These are phyloP conservation scores for Debaryomyces coudertii DNA, from an alignment of 1,139 yeast genomes.

Conservation along the genomic window DNA sequence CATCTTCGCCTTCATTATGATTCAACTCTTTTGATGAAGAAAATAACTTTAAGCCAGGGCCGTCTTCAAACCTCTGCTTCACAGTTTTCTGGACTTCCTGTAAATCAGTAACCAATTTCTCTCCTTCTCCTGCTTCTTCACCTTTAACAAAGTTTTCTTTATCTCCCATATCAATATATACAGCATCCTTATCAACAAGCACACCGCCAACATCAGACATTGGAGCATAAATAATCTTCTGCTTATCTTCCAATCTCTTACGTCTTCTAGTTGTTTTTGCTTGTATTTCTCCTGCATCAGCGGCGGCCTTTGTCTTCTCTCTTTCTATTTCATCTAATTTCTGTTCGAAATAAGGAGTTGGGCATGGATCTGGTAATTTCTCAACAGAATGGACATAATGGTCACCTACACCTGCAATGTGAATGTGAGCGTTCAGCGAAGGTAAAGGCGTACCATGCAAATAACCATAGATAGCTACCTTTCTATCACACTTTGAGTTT, in stretches of 20 bases:
- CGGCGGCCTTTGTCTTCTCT: conserved; percentile 65
- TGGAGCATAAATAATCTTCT: conserved; percentile 94
- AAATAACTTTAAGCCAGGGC: conserved; percentile 76
- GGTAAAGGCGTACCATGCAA: conserved; percentile 92
- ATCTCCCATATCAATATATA: conserved; percentile 84
- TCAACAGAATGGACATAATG: conserved; percentile 74
- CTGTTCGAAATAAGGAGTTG: conserved; percentile 92
- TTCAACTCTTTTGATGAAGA: conserved; percentile 58
- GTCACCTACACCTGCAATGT: conserved; percentile 96
- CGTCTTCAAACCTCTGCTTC: conserved; percentile 61
- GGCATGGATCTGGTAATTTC: conserved; percentile 96
- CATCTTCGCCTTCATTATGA: conserved; percentile 39
- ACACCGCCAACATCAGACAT: conserved; percentile 99
- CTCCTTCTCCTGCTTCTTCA: conserved; percentile 74
- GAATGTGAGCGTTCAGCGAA: conserved; percentile 73
- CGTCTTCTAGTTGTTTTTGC: conserved; percentile 70
- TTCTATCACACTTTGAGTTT: conserved; percentile 83
- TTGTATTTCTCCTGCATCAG: conserved; percentile 57
- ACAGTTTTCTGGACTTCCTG: conserved; percentile 70
- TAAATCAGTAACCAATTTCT: conserved; percentile 76
- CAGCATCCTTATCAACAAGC: conserved; percentile 95
- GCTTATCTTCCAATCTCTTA: conserved; percentile 90
- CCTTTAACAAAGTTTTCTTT: conserved; percentile 63
- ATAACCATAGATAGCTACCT: conserved; percentile 90
- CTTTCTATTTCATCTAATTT: conserved; percentile 78